phyloP scores from a whole-genome alignment of 768 basidiomycete species.

The Kwoniella shandongensis region DNA sequence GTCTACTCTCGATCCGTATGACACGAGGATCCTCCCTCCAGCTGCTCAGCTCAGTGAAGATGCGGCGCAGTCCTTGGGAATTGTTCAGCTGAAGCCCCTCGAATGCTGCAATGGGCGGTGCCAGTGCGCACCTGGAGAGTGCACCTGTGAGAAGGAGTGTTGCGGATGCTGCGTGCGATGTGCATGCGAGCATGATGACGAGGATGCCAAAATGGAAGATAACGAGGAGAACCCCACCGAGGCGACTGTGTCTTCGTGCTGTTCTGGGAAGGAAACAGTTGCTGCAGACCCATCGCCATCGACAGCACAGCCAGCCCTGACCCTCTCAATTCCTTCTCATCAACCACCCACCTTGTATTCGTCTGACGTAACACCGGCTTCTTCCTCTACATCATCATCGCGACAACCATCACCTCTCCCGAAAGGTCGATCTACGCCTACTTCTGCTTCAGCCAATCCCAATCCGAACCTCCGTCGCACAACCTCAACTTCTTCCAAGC shows the following conservation, averaged over 20 bases:
- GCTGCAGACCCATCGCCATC: not conserved
- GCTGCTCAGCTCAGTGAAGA: slow-evolving; percentile 35
- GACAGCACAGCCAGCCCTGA: not conserved
- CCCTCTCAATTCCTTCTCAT: not conserved
- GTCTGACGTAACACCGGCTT: too few species aligned
- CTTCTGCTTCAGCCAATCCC: not conserved
- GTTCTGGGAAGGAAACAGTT: slow-evolving; percentile 10
- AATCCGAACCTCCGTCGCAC: slow-evolving; percentile 4
- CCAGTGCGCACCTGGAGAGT: slow-evolving; percentile 49
- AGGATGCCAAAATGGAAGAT: slow-evolving; percentile 17
- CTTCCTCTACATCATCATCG: not conserved
- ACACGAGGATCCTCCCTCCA: slow-evolving; percentile 45
- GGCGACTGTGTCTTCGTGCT: slow-evolving; percentile 1
- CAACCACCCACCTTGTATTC: slow-evolving; percentile 2
- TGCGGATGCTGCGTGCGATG: slow-evolving; percentile 52
- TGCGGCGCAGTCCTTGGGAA: slow-evolving; percentile 36
- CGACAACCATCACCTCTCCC: slow-evolving; percentile 7
- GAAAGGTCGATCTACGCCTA: slow-evolving; percentile 1
- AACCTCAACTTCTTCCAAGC: slow-evolving; percentile 16
- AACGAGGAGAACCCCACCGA: not conserved
- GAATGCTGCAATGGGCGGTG: slow-evolving; percentile 53
- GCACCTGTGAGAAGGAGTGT: slow-evolving; percentile 51
- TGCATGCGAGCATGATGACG: slow-evolving; percentile 42
- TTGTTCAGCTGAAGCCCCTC: slow-evolving; percentile 49
- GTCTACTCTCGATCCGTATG: slow-evolving; percentile 31